Percentiles rank a stretch among this genome's conserved stretches.
Evolutionary conservation across 1,139 yeast species (phyloP).

Genomic region (Casaregolazyma suthepensis): DNA sequence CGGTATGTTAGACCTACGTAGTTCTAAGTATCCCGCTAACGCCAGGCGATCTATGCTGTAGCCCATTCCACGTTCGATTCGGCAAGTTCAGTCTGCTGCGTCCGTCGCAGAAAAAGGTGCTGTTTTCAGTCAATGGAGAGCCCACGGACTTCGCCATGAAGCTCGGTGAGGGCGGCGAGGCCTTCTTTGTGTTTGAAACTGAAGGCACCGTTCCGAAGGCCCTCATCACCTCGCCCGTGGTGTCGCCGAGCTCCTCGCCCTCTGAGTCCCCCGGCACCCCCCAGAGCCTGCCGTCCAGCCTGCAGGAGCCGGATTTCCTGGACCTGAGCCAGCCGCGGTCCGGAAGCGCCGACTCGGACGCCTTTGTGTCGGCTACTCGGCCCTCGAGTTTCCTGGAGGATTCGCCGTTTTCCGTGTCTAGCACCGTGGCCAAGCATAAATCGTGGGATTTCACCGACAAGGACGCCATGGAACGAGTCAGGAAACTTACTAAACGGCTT

Average conservation of each 20-base stretch:
- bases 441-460: constrained; percentile 24
- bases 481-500: constrained; percentile 60
- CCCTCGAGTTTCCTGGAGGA: neutral
- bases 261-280: constrained; percentile 10
- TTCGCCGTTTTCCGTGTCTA: neutral
- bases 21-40: neutral
- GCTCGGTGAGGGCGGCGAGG: constrained; percentile 96
- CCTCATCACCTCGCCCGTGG: constrained; percentile 84
- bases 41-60: constrained; percentile 67
- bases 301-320: constrained; percentile 54
- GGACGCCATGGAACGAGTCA: constrained; percentile 57
- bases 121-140: constrained; percentile 75
- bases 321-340: constrained; percentile 32
- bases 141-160: constrained; percentile 89
- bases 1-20: constrained; percentile 31
- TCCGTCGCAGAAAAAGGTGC: constrained; percentile 96
- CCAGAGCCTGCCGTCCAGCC: constrained; percentile 13
- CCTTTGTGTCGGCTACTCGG: neutral
- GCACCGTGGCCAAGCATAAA: constrained; percentile 1
- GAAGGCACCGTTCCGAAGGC: constrained; percentile 65
- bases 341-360: neutral
- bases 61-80: constrained; percentile 95
- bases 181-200: constrained; percentile 92
- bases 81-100: constrained; percentile 88
- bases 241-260: constrained; percentile 69